A percentile compares a stretch with the other conserved stretches of the same genome.
Conservation (phyloP, 345 rosid genomes). For the thale cress (Arabidopsis thaliana) region TAIR10.1 NC_003074.8:16656001-16656500, state of each 20-base stretch:
- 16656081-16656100: constrained; percentile 7
- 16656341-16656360: too few species aligned
- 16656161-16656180: neutral
- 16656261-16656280: too few species aligned
- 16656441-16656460: neutral
- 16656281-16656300: too few species aligned
- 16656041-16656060: neutral
- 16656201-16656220: neutral
- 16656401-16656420: too few species aligned
- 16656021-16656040: neutral
- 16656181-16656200: neutral
- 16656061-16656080: neutral
- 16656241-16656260: too few species aligned
- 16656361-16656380: too few species aligned
- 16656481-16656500: neutral
- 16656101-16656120: neutral
- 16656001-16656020: constrained; percentile 10
- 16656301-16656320: too few species aligned
- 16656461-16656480: neutral
- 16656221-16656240: neutral
- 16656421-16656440: too few species aligned
- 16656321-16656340: too few species aligned
- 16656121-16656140: constrained; percentile 10
- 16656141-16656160: constrained; percentile 9
- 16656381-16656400: too few species aligned